Evolutionary conservation across 2,329 filamentous ascomycete species (phyloP).

Genomic region (Colletotrichum sojae): DNA sequence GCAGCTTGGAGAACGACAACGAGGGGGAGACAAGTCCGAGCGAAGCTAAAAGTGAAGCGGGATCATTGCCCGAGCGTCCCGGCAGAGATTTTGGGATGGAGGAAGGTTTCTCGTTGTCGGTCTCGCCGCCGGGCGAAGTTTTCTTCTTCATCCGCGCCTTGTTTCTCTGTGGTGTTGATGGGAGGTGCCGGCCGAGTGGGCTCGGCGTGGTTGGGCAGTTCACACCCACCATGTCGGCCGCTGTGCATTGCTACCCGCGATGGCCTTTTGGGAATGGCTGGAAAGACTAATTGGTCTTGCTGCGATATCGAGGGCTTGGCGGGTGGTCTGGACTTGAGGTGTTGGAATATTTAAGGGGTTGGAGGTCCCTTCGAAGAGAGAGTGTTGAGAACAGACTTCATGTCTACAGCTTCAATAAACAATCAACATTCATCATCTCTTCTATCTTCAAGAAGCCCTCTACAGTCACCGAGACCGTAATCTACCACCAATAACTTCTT

Average conservation of each 20-base stretch:
- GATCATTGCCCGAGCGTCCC: constrained; percentile 13
- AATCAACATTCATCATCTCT: neutral
- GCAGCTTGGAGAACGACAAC: constrained; percentile 3
- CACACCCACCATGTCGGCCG: neutral
- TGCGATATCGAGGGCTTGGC: neutral
- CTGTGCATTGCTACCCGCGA: constrained; percentile 19
- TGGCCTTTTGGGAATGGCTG: neutral
- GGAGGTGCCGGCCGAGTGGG: neutral
- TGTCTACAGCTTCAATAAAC: neutral
- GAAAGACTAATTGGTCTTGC: constrained; percentile 6
- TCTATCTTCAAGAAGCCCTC: neutral
- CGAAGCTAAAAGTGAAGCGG: neutral
- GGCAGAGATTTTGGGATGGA: neutral
- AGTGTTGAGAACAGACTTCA: rapidly evolving
- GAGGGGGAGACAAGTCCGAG: constrained; percentile 13
- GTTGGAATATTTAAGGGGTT: constrained; percentile 11
- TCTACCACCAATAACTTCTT: neutral
- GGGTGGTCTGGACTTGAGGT: neutral
- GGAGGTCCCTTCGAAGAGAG: rapidly evolving
- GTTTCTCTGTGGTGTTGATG: neutral
- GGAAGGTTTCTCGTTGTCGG: constrained; percentile 23
- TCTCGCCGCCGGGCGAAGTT: constrained; percentile 7
- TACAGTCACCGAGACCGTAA: neutral
- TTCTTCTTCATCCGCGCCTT: neutral
- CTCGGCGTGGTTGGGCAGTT: too few species aligned